phyloP scores from a whole-genome alignment of 805 yeast genomes.

The Wickerhamiella siamensis region DNA sequence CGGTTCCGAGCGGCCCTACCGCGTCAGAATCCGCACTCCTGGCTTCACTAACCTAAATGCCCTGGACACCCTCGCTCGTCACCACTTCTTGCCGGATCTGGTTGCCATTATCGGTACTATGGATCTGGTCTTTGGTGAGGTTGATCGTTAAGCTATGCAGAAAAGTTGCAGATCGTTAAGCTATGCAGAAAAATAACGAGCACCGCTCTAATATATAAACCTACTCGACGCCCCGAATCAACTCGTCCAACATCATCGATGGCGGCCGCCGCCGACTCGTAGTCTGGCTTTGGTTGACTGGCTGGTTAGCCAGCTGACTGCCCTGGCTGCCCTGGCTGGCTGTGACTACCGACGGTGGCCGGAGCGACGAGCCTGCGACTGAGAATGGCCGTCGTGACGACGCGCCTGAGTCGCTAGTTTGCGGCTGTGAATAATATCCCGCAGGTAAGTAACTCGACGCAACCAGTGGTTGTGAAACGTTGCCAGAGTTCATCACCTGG shows the following conservation, averaged over 20 bases:
- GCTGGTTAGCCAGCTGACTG: constrained; percentile 6
- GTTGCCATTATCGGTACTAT: constrained; percentile 89
- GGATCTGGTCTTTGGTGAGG: constrained; percentile 92
- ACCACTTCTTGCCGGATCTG: constrained; percentile 79
- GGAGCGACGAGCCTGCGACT: constrained; percentile 5
- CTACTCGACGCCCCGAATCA: not conserved
- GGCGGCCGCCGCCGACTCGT: constrained; percentile 3
- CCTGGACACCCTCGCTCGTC: constrained; percentile 73
- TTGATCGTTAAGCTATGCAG: constrained; percentile 57
- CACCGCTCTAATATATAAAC: no score
- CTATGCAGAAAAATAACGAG: no score
- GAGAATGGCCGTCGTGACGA: constrained; percentile 2
- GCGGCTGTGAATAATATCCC: constrained; percentile 11
- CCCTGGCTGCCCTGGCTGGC: not conserved
- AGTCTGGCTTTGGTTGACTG: not conserved
- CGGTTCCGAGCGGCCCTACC: constrained; percentile 80
- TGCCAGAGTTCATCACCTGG: constrained; percentile 42
- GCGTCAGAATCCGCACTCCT: constrained; percentile 89
- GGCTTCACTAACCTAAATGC: constrained; percentile 86
- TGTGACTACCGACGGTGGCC: constrained; percentile 7
- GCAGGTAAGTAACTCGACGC: constrained; percentile 14
- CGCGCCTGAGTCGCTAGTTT: constrained; percentile 3
- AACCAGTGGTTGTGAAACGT: constrained; percentile 9
- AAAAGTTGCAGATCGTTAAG: not conserved
- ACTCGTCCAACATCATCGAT: constrained; percentile 5